Conservation (phyloP, 768 basidiomycete species). For the Cystobasidiopsis lactophilus region DNA sequence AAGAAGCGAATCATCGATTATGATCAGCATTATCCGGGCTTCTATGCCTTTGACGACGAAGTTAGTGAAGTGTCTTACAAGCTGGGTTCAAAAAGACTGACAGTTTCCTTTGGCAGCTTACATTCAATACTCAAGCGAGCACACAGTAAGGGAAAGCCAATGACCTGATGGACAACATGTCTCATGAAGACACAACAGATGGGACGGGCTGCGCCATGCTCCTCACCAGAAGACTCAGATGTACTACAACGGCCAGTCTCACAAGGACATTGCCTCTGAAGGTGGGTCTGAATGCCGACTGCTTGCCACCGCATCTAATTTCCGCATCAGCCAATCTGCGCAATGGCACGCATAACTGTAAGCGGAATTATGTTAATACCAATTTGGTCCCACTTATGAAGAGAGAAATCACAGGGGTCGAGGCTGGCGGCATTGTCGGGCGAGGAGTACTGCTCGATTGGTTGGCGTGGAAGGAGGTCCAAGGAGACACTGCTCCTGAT, state of each 20-base stretch:
- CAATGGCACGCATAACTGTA: not conserved
- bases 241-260: conserved; percentile 4
- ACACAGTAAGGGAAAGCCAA: too few species aligned
- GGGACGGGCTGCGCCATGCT: not conserved
- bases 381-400: not conserved
- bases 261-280: not conserved
- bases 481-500: not conserved
- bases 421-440: conserved; percentile 13
- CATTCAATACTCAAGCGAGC: not conserved
- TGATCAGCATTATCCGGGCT: not conserved
- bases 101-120: not conserved
- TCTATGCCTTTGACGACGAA: conserved; percentile 6
- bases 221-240: not conserved
- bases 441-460: conserved; percentile 14
- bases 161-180: too few species aligned
- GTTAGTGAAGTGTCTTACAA: too few species aligned
- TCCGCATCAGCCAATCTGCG: not conserved
- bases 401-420: not conserved
- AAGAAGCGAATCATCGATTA: conserved; percentile 3
- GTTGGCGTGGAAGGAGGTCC: conserved; percentile 9
- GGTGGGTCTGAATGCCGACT: not conserved
- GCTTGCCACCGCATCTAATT: too few species aligned
- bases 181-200: too few species aligned
- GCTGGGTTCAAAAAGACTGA: not conserved
- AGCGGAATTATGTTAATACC: not conserved